Conservation (phyloP, 176 grass and related monocot genomes). For the Luzula sylvatica region DNA sequence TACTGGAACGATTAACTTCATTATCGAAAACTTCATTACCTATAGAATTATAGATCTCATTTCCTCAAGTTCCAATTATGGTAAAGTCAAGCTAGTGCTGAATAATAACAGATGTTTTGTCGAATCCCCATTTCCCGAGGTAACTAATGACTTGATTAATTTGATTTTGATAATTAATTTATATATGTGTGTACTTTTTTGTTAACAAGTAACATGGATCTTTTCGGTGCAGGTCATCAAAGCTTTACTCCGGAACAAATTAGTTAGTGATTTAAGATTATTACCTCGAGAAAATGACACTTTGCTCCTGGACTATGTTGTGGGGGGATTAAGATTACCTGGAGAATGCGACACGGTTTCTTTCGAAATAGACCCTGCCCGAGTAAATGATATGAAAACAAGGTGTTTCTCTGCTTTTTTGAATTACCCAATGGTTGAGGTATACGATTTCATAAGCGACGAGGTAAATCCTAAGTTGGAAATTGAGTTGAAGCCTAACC, state of each 20-base stretch:
- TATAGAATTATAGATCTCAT: slow-evolving; percentile 89
- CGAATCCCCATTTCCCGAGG: slow-evolving; percentile 89
- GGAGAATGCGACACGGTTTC: slow-evolving; percentile 90
- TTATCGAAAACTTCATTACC: slow-evolving; percentile 84
- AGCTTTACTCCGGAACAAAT: slow-evolving; percentile 62
- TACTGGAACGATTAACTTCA: slow-evolving; percentile 76
- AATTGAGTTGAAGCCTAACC: slow-evolving; percentile 76
- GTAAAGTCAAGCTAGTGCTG: slow-evolving; percentile 97
- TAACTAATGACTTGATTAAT: slow-evolving; percentile 26
- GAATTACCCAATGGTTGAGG: slow-evolving; percentile 87
- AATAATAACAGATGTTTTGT: slow-evolving; percentile 97
- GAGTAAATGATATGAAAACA: slow-evolving; percentile 68
- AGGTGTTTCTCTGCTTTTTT: slow-evolving; percentile 72
- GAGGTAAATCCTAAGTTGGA: slow-evolving; percentile 77
- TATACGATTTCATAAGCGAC: slow-evolving; percentile 92
- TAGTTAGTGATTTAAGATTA: slow-evolving; percentile 42
- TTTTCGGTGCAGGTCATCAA: slow-evolving; percentile 52
- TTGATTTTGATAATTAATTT: slow-evolving; percentile 5
- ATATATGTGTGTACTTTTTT: not conserved
- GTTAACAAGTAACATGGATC: not conserved
- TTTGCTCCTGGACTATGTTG: slow-evolving; percentile 70
- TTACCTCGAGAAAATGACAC: slow-evolving; percentile 43
- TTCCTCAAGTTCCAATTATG: slow-evolving; percentile 91
- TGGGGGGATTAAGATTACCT: slow-evolving; percentile 44
- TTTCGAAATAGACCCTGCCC: slow-evolving; percentile 70